Evolutionary conservation across 148 eudicot species (phyloP), one percentile per base, ranked within the genome.

Genomic region (Nepenthes gracilis): DNA sequence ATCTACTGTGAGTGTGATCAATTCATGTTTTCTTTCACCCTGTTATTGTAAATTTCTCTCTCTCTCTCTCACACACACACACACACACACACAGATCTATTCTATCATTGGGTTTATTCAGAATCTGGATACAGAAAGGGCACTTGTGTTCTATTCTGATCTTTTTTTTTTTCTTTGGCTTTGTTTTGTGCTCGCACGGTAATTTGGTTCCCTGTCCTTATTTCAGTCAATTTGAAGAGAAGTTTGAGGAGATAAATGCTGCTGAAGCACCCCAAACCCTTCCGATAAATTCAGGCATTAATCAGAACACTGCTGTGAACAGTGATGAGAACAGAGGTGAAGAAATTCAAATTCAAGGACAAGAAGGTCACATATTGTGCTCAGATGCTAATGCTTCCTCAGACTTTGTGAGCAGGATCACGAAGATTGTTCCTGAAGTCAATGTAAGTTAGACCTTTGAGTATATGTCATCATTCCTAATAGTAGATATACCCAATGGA

Each of bases 341-440:
- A 38, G 88, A 71, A 60, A 47, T 57, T 48, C 82, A 60, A 65
- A 70, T 79, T 70, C 77, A 74, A 63, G 85, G 68, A 57, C 72
- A 71, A 68, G 91, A 77, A 72, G 51, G 69, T 61, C 67, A 76
- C 43, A 65, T 66, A 45, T 57, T 60, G 33, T 67, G 73, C 69
- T 65, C 84, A 23, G 92, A 79, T 60, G 66, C 76, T 53, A 73
- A 78, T 72, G 77, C 83, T 69, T 75, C 87, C 38, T 80, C 72
- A 43, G 99, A 93, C 72, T 86, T 93, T 64, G 83, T 74, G 57
- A 76, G 83, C 72, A 92, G 99, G 69, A 93, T 93, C 76, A 83
- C 87, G 85, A 89, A 93, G 80, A 93, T 93, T 67, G 97, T 93
- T 61, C 99, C 99, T 64, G 92, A 93, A 70, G 89, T 86, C 73